phyloP scores from a whole-genome alignment of 1,284 basidiomycete species.

The Fomitopsis palustris region DNA sequence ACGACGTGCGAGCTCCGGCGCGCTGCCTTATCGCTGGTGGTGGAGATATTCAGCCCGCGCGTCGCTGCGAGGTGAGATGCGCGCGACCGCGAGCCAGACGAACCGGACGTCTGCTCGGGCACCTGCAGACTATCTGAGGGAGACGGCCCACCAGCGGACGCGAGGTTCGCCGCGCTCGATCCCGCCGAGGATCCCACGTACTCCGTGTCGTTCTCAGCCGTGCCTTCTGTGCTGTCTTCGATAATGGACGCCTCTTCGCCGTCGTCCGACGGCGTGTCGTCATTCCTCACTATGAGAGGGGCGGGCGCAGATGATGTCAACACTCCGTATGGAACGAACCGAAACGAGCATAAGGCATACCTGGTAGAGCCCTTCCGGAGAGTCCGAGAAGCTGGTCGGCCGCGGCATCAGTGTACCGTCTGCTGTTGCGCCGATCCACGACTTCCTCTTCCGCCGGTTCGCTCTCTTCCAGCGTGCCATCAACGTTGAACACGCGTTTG shows the following conservation, averaged over 20 bases:
- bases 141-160: slow-evolving; percentile 5
- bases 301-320: slow-evolving; percentile 30
- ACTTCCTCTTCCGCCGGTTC: slow-evolving; percentile 21
- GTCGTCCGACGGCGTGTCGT: slow-evolving; percentile 65
- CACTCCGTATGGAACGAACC: slow-evolving; percentile 7
- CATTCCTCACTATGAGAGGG: slow-evolving; percentile 32
- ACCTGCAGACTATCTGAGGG: slow-evolving; percentile 14
- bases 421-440: slow-evolving; percentile 63
- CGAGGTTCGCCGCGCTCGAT: slow-evolving; percentile 35
- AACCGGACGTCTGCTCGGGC: slow-evolving; percentile 13
- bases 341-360: slow-evolving; percentile 37
- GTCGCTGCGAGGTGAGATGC: slow-evolving; percentile 62
- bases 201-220: slow-evolving; percentile 56
- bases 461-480: slow-evolving; percentile 36
- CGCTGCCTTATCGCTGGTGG: slow-evolving; percentile 51
- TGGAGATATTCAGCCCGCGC: slow-evolving; percentile 63
- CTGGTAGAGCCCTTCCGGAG: slow-evolving; percentile 57
- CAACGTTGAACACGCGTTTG: slow-evolving; percentile 82
- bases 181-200: slow-evolving; percentile 45
- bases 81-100: slow-evolving; percentile 37
- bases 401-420: slow-evolving; percentile 74
- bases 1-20: slow-evolving; percentile 55
- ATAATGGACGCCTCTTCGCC: slow-evolving; percentile 61
- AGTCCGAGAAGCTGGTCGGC: slow-evolving; percentile 76
- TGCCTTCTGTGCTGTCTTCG: slow-evolving; percentile 66